Evolutionary conservation across 1,284 basidiomycete species (phyloP).

Genomic region (Leccinum huronense): DNA sequence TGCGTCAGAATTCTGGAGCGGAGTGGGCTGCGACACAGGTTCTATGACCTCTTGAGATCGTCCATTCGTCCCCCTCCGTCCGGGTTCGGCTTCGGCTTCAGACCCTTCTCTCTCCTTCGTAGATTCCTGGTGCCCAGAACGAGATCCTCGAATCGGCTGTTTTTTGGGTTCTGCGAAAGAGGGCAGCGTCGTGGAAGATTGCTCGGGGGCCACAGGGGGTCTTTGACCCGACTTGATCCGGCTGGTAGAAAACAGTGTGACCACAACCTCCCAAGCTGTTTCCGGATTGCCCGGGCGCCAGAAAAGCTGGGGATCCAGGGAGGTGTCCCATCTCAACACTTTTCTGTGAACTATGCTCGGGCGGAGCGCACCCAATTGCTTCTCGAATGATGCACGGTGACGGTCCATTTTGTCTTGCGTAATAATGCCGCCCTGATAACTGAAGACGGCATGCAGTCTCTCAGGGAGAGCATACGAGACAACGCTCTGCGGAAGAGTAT

Average conservation of each 20-base stretch:
- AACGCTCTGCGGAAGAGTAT: conserved; percentile 10
- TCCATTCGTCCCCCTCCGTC: not conserved
- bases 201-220: too few species aligned
- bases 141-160: not conserved
- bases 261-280: conserved; percentile 20
- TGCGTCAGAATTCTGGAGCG: not conserved
- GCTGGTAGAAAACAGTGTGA: conserved; percentile 10
- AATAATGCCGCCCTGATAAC: not conserved
- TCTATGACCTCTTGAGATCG: not conserved
- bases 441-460: conserved; percentile 18
- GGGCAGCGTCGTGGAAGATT: not conserved
- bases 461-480: not conserved
- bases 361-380: not conserved
- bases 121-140: not conserved
- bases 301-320: conserved; percentile 11
- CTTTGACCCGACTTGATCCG: not conserved
- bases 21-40: not conserved
- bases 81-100: too few species aligned
- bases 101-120: not conserved
- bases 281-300: not conserved
- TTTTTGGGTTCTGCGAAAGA: not conserved
- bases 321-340: conserved; percentile 1
- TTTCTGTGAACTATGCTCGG: not conserved
- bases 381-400: not conserved
- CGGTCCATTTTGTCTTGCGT: accelerated